These are phyloP conservation scores for Fusarium marasasianum DNA, from an alignment of 2,329 filamentous ascomycete species.

Conservation along the genomic window DNA sequence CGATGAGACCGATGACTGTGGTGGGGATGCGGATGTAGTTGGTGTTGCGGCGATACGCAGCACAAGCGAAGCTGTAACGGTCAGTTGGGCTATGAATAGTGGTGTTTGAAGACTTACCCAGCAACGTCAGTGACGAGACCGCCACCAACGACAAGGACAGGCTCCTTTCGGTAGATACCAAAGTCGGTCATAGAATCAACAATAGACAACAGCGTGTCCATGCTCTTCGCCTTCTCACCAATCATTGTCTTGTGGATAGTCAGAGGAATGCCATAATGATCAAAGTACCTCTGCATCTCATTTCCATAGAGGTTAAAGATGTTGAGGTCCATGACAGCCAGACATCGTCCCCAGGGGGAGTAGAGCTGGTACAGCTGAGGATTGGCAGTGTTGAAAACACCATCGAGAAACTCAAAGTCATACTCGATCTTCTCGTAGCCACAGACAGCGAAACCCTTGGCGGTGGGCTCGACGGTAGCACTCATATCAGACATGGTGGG, in stretches of 20 bases:
- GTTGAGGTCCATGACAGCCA: slow-evolving; percentile 77
- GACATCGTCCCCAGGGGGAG: slow-evolving; percentile 69
- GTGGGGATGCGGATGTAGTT: slow-evolving; percentile 80
- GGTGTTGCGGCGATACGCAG: slow-evolving; percentile 75
- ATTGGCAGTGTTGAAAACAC: slow-evolving; percentile 70
- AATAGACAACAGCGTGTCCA: slow-evolving; percentile 74
- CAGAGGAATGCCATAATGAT: slow-evolving; percentile 69
- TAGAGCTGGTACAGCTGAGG: slow-evolving; percentile 72
- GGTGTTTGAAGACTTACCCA: slow-evolving; percentile 62
- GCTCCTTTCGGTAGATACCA: slow-evolving; percentile 75
- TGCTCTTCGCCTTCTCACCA: slow-evolving; percentile 78
- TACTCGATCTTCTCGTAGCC: slow-evolving; percentile 82
- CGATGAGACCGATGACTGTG: slow-evolving; percentile 78
- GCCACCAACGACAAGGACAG: slow-evolving; percentile 72
- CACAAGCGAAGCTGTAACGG: slow-evolving; percentile 70
- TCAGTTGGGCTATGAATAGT: slow-evolving; percentile 39
- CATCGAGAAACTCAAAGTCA: slow-evolving; percentile 78
- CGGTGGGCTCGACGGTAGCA: slow-evolving; percentile 70
- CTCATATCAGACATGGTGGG: slow-evolving; percentile 74
- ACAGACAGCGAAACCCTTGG: slow-evolving; percentile 73
- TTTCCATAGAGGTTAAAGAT: slow-evolving; percentile 74
- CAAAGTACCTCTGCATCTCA: slow-evolving; percentile 73
- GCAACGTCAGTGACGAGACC: slow-evolving; percentile 78
- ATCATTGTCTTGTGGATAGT: slow-evolving; percentile 78
- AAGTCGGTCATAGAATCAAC: slow-evolving; percentile 80